These are phyloP conservation scores for Myrica gale DNA, from an alignment of 306 rosid species.

Conservation along the genomic window DNA sequence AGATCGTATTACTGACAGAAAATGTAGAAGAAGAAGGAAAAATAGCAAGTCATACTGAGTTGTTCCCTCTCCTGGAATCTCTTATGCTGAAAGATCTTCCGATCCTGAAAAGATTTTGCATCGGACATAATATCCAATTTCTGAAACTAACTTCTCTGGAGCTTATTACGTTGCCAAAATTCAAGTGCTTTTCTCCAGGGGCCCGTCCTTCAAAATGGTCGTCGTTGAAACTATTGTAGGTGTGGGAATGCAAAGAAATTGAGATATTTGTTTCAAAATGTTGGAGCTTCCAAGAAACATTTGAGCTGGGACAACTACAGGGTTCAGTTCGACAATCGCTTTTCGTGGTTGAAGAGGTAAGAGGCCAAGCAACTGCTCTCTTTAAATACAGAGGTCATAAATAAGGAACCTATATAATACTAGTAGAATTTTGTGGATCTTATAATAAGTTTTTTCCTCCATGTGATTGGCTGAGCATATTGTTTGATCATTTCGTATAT, in stretches of 20 bases:
- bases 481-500: too few relatives aligned
- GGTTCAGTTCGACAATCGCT: too few relatives aligned
- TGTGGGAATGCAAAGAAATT: not conserved
- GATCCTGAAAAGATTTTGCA: slow-evolving; percentile 10
- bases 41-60: too few relatives aligned
- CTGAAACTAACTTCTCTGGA: not conserved
- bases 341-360: too few relatives aligned
- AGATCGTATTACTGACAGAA: not conserved
- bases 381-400: too few relatives aligned
- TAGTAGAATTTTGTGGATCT: too few relatives aligned
- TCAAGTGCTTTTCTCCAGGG: slow-evolving; percentile 19
- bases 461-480: too few relatives aligned
- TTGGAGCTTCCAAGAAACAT: not conserved
- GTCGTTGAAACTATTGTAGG: not conserved
- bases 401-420: too few relatives aligned
- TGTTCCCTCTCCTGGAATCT: not conserved
- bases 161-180: not conserved
- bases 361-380: too few relatives aligned
- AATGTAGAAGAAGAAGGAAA: not conserved
- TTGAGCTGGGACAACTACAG: too few relatives aligned
- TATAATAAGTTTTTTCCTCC: too few relatives aligned
- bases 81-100: not conserved
- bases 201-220: not conserved
- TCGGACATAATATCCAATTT: not conserved
- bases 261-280: not conserved